Base-by-base conservation (phyloP, 2,329 filamentous ascomycete genomes). In the Fusarium sp. region DNA sequence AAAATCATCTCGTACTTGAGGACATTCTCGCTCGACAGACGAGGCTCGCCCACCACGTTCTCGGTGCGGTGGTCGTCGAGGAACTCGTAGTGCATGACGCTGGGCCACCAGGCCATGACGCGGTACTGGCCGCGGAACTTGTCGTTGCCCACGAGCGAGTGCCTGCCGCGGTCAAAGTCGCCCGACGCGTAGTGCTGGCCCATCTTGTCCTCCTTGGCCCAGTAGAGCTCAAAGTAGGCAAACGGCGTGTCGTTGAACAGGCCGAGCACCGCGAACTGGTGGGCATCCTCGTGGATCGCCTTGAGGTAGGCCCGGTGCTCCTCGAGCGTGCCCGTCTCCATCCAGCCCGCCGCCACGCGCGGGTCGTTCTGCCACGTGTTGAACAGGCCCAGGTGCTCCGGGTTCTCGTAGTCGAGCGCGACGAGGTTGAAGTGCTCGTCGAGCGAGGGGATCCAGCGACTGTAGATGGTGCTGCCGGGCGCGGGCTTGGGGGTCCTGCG, bases 311-410 rank as follows among this genome's bases (percentile, higher is more conserved):
- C 83, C 49, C 86, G 82, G 74, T 92, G 90, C 73, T 92, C 82
- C 28, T 91, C 89, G 36, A 91, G 76, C 2, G 88, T 88, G 35
- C 90, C 90, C 1, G 88, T 90, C 78, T 91, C 88, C 70, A 91
- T 90, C 90, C 90, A 93, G 5, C 89, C 89, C 68, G 86, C 83
- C 22, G 89, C 88, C 40, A 93, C 90, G 53, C 90, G 88, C 34
- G 90, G 90, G 72, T 92, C 90, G 72, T 93, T 93, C 76, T 92
- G 90, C 90, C 90, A 93, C 36, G 79, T 81, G 76, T 92, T 86
- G 80, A 93, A 92, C 8, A 91, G 80, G 22, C 79, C 75, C 44
- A 92, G 75, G 74, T 93, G 89, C 58, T 82, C 79, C 0, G 79
- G 70, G 70, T 90, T 79, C 43, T 79, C 69, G 76, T 84, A 89